phyloP scores from a whole-genome alignment of 1,284 basidiomycete genomes.

The Coniophora puteana region DNA sequence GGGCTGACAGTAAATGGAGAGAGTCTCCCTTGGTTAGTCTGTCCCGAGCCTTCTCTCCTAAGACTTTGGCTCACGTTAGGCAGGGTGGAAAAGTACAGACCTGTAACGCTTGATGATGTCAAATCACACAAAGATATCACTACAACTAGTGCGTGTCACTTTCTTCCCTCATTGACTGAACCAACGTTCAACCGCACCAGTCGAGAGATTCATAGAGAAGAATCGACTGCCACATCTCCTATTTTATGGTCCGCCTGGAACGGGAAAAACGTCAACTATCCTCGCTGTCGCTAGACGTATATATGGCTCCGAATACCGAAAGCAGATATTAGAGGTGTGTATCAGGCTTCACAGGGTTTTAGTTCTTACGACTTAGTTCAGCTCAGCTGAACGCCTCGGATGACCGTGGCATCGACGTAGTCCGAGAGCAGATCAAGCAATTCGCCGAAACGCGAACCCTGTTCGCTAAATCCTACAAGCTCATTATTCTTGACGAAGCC shows the following conservation, averaged over 20 bases:
- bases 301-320: slow-evolving; percentile 80
- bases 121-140: slow-evolving; percentile 96
- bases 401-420: slow-evolving; percentile 97
- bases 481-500: slow-evolving; percentile 98
- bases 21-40: slow-evolving; percentile 66
- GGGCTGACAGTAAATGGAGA: slow-evolving; percentile 48
- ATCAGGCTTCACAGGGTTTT: neutral
- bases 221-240: slow-evolving; percentile 93
- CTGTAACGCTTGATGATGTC: slow-evolving; percentile 84
- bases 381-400: slow-evolving; percentile 91
- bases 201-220: slow-evolving; percentile 95
- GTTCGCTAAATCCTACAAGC: slow-evolving; percentile 90
- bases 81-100: slow-evolving; percentile 97
- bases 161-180: neutral
- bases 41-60: neutral
- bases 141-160: slow-evolving; percentile 67
- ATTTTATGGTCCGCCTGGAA: slow-evolving; percentile 97
- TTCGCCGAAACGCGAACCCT: slow-evolving; percentile 96
- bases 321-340: slow-evolving; percentile 92
- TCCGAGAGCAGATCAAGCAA: slow-evolving; percentile 97
- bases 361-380: slow-evolving; percentile 7
- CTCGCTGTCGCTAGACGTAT: slow-evolving; percentile 94
- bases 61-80: neutral
- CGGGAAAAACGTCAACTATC: slow-evolving; percentile 97
- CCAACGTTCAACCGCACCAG: slow-evolving; percentile 40